Evolutionary conservation across 2,329 filamentous ascomycete genomes (phyloP).

Genomic region (Mycocentrospora acerina): DNA sequence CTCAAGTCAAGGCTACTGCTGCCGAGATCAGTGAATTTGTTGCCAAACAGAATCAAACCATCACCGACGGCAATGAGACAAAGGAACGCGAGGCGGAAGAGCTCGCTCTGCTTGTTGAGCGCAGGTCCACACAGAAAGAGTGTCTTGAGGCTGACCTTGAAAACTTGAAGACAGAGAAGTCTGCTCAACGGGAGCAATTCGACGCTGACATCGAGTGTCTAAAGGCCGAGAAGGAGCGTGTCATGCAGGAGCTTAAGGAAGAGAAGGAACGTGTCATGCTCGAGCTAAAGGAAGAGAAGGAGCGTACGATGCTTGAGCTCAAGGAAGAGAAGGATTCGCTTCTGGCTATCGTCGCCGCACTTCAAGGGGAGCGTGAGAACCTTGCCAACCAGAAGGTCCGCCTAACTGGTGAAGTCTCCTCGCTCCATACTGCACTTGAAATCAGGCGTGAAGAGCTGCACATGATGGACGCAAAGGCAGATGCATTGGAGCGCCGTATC

Average conservation of each 20-base stretch:
- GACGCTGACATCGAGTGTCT: constrained; percentile 50
- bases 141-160: constrained; percentile 53
- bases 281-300: constrained; percentile 38
- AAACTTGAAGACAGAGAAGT: constrained; percentile 51
- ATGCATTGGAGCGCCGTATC: constrained; percentile 86
- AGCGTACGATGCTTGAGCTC: constrained; percentile 35
- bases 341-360: constrained; percentile 55
- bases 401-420: constrained; percentile 81
- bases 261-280: constrained; percentile 46
- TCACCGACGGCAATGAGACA: constrained; percentile 74
- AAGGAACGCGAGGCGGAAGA: constrained; percentile 80
- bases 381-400: constrained; percentile 76
- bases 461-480: constrained; percentile 85
- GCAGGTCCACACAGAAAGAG: constrained; percentile 67
- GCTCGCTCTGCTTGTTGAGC: constrained; percentile 77
- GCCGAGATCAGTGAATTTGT: constrained; percentile 83
- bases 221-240: constrained; percentile 47
- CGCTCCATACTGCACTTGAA: constrained; percentile 84
- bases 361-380: constrained; percentile 72
- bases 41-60: constrained; percentile 71
- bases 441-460: constrained; percentile 89
- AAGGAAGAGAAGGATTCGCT: constrained; percentile 50
- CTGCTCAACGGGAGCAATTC: constrained; percentile 63
- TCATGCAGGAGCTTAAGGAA: constrained; percentile 38
- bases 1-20: constrained; percentile 81